These are phyloP conservation scores for Mycena venus DNA, from an alignment of 768 basidiomycete genomes.

Conservation along the genomic window DNA sequence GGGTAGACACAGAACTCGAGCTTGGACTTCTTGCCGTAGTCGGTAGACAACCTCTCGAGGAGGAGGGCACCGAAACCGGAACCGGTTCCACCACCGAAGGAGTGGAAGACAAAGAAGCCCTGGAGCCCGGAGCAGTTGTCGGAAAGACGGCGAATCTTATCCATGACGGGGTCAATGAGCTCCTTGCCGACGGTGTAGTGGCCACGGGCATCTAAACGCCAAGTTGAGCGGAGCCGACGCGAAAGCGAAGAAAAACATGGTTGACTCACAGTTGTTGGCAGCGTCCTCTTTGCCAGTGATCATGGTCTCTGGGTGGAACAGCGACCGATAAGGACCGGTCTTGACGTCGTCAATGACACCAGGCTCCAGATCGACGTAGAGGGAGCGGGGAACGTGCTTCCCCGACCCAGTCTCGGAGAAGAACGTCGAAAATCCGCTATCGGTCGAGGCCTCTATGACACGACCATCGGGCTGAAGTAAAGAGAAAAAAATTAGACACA, in stretches of 20 bases:
- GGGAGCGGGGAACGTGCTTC: slow-evolving; percentile 96
- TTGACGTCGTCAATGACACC: slow-evolving; percentile 98
- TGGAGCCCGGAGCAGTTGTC: slow-evolving; percentile 98
- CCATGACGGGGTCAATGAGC: slow-evolving; percentile 95
- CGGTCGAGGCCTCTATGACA: slow-evolving; percentile 79
- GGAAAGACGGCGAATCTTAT: slow-evolving; percentile 93
- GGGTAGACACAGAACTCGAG: slow-evolving; percentile 98
- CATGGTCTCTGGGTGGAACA: slow-evolving; percentile 99
- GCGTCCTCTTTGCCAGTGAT: slow-evolving; percentile 99
- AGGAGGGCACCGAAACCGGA: slow-evolving; percentile 98
- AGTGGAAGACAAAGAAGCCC: slow-evolving; percentile 99
- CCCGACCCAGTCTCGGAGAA: slow-evolving; percentile 98
- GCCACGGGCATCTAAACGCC: slow-evolving; percentile 90
- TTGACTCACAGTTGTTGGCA: slow-evolving; percentile 92
- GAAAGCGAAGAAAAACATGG: slow-evolving; percentile 4
- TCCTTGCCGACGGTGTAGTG: slow-evolving; percentile 99
- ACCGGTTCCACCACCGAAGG: slow-evolving; percentile 98
- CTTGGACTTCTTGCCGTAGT: slow-evolving; percentile 99
- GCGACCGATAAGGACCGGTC: slow-evolving; percentile 93
- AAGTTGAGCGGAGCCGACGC: slow-evolving; percentile 3
- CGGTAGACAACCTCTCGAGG: slow-evolving; percentile 94
- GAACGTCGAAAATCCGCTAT: slow-evolving; percentile 98
- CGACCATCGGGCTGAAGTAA: slow-evolving; percentile 90
- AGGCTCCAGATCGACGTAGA: slow-evolving; percentile 98
- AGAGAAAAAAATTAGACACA: slow-evolving; percentile 34